Evolutionary conservation across 2,329 filamentous ascomycete species (phyloP).

Genomic region (Neofusicoccum ribis): DNA sequence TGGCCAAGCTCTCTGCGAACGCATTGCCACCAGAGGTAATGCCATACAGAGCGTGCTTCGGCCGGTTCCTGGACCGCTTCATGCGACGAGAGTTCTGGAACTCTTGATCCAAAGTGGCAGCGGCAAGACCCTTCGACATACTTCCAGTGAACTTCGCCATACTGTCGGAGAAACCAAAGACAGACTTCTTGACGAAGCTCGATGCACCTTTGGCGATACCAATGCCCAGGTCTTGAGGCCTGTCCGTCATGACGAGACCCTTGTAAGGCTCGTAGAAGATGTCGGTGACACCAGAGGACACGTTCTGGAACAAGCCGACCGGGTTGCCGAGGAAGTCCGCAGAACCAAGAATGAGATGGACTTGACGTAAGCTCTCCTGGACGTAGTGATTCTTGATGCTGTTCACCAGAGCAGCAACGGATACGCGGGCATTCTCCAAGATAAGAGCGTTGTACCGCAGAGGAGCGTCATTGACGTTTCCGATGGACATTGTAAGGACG

Average conservation of each 20-base stretch:
- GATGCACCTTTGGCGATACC: constrained; percentile 96
- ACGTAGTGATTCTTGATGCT: constrained; percentile 95
- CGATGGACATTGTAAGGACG: constrained; percentile 98
- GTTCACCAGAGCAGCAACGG: constrained; percentile 76
- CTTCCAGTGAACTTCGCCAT: constrained; percentile 98
- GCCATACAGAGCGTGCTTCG: constrained; percentile 95
- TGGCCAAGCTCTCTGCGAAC: constrained; percentile 87
- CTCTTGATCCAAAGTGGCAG: constrained; percentile 95
- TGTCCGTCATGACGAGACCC: constrained; percentile 92
- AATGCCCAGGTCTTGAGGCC: constrained; percentile 89
- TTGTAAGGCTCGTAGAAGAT: constrained; percentile 99
- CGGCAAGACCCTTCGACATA: constrained; percentile 93
- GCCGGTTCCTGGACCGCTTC: constrained; percentile 86
- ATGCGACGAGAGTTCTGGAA: constrained; percentile 97
- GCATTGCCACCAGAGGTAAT: constrained; percentile 95
- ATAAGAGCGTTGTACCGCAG: constrained; percentile 91
- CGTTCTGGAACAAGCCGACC: constrained; percentile 96
- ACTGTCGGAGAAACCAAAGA: constrained; percentile 95
- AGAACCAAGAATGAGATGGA: constrained; percentile 95
- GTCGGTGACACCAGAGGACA: constrained; percentile 93
- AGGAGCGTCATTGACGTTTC: constrained; percentile 97
- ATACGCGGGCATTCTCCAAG: constrained; percentile 92
- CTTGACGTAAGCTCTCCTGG: constrained; percentile 91
- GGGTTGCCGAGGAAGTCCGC: constrained; percentile 98
- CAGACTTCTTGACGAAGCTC: constrained; percentile 97